Conservation (phyloP, 2,329 filamentous ascomycete genomes). For the Trichoderma harzianum region DNA sequence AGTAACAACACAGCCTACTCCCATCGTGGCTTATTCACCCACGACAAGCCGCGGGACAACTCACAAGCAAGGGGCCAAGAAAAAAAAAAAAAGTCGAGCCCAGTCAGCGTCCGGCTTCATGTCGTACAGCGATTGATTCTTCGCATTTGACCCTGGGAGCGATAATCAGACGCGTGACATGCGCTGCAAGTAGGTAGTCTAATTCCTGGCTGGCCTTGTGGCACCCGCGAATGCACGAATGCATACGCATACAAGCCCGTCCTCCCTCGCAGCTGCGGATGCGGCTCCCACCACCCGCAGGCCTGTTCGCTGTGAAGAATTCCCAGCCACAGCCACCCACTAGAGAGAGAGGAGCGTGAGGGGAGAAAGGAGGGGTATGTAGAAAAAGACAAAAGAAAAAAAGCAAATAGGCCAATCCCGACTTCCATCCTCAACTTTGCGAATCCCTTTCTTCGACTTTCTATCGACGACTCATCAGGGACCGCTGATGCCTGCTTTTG, state of each 20-base stretch:
- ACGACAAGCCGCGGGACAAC: neutral
- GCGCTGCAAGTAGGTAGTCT: neutral
- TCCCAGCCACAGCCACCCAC: neutral
- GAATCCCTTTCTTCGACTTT: neutral
- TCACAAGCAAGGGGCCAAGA: neutral
- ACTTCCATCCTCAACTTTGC: neutral
- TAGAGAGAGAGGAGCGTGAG: neutral
- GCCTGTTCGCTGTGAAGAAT: neutral
- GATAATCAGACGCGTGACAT: neutral
- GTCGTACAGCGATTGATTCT: neutral
- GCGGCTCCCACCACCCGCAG: neutral
- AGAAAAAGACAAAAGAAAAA: neutral
- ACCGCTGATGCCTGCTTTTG: slow-evolving; percentile 13
- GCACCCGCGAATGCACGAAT: neutral
- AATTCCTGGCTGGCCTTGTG: neutral
- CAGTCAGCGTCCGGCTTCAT: neutral
- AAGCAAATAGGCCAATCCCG: neutral
- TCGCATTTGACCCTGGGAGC: neutral
- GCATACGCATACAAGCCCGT: neutral
- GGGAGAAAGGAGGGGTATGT: neutral
- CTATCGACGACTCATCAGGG: neutral
- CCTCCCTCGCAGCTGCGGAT: neutral
- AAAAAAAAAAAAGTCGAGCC: neutral
- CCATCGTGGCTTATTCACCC: neutral
- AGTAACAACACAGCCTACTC: neutral